Evolutionary conservation across 1,284 basidiomycete species (phyloP), one percentile per base, ranked within the genome.

Genomic region (Inonotus hispidus): DNA sequence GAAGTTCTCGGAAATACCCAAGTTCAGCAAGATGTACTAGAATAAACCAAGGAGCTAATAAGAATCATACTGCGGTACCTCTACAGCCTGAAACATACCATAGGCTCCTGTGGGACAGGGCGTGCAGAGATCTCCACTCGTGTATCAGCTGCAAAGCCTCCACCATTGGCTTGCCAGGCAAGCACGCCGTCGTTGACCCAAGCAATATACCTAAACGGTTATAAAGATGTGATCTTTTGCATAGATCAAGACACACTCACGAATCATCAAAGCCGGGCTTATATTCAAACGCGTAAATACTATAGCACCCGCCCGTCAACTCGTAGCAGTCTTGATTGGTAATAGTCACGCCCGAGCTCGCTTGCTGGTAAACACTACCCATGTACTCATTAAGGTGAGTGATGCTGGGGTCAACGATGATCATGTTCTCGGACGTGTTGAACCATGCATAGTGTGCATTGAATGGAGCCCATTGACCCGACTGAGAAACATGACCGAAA

Each of bases 1-100:
- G 67, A 95, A 93, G 68, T 90, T 89, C 23, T 75, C 74, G 2
- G 91, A 93, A 72, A 95, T 86, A 56, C 91, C 93, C 68, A 96
- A 74, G 71, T 93, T 93, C 61, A 82, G 74, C 66, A 95, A 83
- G 68, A 95, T 79, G 71, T 93, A 88, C 84, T 87, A 56, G 60
- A 19, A 27, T 43, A 13, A 56, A 37, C 25, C 32, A 43, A 53
- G 56, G 37, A 4, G 14, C 57, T 16, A 56, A 47, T 13, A 21
- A 37, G 41, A 4, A 35, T 1, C 37, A 41, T 27, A 43, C 5
- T 7, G 7, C 19, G 8, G 32, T n/a, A n/a, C 5, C 5, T 43
- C n/a, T 43, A 5, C 16, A 21, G 16, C 41, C 6, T n/a, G 25
- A 50, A 38, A 61, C 76, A 53, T 68, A 85, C 87, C 88, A 95